Percentiles rank a stretch among this genome's conserved stretches.
These are phyloP conservation scores for Tuber umbilicatum DNA, from an alignment of 495 filamentous ascomycete genomes.

Conservation along the genomic window DNA sequence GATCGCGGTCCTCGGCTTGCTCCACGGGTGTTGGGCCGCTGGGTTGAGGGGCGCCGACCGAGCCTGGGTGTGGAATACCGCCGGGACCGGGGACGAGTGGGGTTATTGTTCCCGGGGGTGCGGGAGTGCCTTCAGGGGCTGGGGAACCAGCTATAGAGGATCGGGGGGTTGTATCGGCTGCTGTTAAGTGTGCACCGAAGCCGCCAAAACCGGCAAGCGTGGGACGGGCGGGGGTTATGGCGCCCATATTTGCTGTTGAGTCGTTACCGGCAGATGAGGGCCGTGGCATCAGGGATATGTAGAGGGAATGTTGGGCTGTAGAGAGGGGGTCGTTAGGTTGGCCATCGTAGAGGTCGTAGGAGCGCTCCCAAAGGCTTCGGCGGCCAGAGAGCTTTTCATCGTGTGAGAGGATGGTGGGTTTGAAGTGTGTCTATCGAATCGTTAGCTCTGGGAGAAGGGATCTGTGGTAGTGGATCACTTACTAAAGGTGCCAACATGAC, in stretches of 20 bases:
- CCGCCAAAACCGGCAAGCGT: conserved; percentile 52
- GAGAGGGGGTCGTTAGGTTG: conserved; percentile 83
- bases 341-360: conserved; percentile 88
- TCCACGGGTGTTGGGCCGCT: conserved; percentile 47
- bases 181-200: conserved; percentile 44
- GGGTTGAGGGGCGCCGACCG: conserved; percentile 38
- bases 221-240: conserved; percentile 50
- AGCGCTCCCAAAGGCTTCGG: conserved; percentile 70
- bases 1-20: conserved; percentile 63
- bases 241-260: conserved; percentile 38
- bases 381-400: conserved; percentile 67
- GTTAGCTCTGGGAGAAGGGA: neutral
- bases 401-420: conserved; percentile 78
- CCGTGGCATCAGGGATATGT: conserved; percentile 77
- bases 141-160: conserved; percentile 84
- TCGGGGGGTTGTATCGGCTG: conserved; percentile 57
- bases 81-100: conserved; percentile 49
- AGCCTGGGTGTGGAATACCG: conserved; percentile 43
- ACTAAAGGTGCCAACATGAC: conserved; percentile 84
- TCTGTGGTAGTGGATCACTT: neutral
- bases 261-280: conserved; percentile 59
- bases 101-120: conserved; percentile 58
- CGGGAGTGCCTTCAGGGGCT: conserved; percentile 62
- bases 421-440: conserved; percentile 53
- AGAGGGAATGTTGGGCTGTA: conserved; percentile 71